A percentile compares a stretch with the other conserved stretches of the same genome.
These are phyloP conservation scores for Apiospora arundinis DNA, from an alignment of 2,329 filamentous ascomycete species.

Conservation along the genomic window DNA sequence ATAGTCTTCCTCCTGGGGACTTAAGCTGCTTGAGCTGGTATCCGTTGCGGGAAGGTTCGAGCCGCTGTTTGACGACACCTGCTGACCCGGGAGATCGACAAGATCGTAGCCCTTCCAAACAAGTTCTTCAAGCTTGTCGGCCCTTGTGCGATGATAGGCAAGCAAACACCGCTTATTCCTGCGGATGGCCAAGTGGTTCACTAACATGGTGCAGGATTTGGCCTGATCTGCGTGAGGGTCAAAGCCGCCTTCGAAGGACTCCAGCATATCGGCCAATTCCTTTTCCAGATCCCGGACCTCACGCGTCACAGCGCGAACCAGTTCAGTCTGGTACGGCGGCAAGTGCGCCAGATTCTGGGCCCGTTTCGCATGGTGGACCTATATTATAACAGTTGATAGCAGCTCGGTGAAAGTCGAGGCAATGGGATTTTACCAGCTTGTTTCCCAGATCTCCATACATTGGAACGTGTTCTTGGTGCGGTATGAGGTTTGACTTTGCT, in stretches of 20 bases:
- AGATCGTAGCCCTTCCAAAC: constrained; percentile 92
- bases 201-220: constrained; percentile 85
- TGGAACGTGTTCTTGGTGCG: background rate
- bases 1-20: constrained; percentile 96
- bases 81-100: constrained; percentile 70
- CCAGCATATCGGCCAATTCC: constrained; percentile 79
- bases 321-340: constrained; percentile 90
- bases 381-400: constrained; percentile 26
- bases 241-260: constrained; percentile 84
- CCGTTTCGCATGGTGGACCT: constrained; percentile 96
- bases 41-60: constrained; percentile 50
- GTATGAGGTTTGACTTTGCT: background rate
- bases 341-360: constrained; percentile 86
- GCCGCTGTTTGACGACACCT: constrained; percentile 48
- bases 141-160: constrained; percentile 89
- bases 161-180: constrained; percentile 95
- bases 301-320: constrained; percentile 84
- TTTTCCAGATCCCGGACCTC: constrained; percentile 94
- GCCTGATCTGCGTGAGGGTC: constrained; percentile 83
- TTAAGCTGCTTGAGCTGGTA: constrained; percentile 75
- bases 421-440: constrained; percentile 67
- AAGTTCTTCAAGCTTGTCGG: constrained; percentile 90
- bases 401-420: background rate
- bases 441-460: constrained; percentile 92
- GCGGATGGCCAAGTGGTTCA: constrained; percentile 94